Evolutionary conservation across 2,329 filamentous ascomycete genomes (phyloP), one percentile per base, ranked within the genome.

Genomic region (Mollisia scopiformis): DNA sequence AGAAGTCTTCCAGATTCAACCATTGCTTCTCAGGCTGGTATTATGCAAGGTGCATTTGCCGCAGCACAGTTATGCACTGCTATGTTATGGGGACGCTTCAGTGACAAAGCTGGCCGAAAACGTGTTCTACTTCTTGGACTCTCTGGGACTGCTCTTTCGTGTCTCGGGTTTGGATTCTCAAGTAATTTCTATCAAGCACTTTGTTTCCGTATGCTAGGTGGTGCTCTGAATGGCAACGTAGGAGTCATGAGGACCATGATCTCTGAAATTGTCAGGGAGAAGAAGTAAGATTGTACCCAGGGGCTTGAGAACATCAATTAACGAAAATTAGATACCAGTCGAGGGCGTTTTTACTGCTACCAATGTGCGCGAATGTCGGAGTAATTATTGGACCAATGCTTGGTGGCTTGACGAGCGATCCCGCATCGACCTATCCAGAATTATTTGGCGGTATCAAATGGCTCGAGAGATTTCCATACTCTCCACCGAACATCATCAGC

Each of bases 171-270:
- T 69, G 89, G 88, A 0, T 89, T 92, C 67, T 86, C 86, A 2
- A 79, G 76, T 19, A 86, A 78, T 8, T 89, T 91, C 67, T 77
- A 73, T 2, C 84, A 86, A 1, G 79, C 88, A 11, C 72, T 86
- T 31, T 88, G 88, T 71, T 80, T 77, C 68, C 76, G 89, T 6
- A 81, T 80, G 28, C 65, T 91, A 6, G 87, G 86, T 1, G 89
- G 89, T 0, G 77, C 84, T 11, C 74, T 91, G 52, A 92, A 92
- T 72, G 89, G 88, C 1, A 92, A 91, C 70, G 83, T 91, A 1
- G 88, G 88, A 0, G 88, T 92, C 2, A 88, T 92, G 86, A 79
- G 88, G 62, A 91, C 88, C 6, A 88, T 91, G 83, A 88, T 91
- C 49, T 83, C 84, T 1, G 89, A 92, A 74, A 88, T 90, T 33